A percentile compares a stretch with the other conserved stretches of the same genome.
phyloP scores from a whole-genome alignment of 2,329 filamentous ascomycete species.

The Cladophialophora bantiana region DNA sequence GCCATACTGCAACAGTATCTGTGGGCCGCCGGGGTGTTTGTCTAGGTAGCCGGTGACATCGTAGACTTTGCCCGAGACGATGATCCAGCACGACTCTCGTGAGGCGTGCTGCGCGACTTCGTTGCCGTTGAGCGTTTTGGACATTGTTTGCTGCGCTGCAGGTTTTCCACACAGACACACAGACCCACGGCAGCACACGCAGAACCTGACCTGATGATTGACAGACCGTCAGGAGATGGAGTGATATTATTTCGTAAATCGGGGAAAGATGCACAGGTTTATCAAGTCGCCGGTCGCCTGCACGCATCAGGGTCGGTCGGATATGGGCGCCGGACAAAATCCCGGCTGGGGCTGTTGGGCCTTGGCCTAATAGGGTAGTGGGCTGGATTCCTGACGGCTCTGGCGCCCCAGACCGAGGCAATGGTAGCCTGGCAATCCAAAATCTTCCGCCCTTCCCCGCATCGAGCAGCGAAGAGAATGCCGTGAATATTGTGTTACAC shows the following conservation, averaged over 20 bases:
- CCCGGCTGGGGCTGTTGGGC: not conserved
- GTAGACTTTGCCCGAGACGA: slow-evolving; percentile 82
- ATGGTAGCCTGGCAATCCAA: not conserved
- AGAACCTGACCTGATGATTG: not conserved
- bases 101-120: slow-evolving; percentile 85
- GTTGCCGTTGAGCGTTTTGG: slow-evolving; percentile 16
- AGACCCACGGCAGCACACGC: not conserved
- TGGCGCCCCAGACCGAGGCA: not conserved
- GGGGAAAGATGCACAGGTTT: not conserved
- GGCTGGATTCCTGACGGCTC: not conserved
- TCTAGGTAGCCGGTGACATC: slow-evolving; percentile 81
- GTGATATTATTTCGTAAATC: not conserved
- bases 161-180: not conserved
- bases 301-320: not conserved
- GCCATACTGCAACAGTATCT: slow-evolving; percentile 86
- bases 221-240: too few relatives aligned
- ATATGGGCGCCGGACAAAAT: not conserved
- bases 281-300: not conserved
- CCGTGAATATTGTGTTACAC: not conserved
- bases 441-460: slow-evolving; percentile 11
- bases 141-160: not conserved
- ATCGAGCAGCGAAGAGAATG: slow-evolving; percentile 8
- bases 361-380: not conserved
- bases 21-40: slow-evolving; percentile 85
- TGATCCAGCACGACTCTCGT: slow-evolving; percentile 82